Base-by-base conservation (phyloP, 345 rosid species). In the Odontarrhena argentea region DNA sequence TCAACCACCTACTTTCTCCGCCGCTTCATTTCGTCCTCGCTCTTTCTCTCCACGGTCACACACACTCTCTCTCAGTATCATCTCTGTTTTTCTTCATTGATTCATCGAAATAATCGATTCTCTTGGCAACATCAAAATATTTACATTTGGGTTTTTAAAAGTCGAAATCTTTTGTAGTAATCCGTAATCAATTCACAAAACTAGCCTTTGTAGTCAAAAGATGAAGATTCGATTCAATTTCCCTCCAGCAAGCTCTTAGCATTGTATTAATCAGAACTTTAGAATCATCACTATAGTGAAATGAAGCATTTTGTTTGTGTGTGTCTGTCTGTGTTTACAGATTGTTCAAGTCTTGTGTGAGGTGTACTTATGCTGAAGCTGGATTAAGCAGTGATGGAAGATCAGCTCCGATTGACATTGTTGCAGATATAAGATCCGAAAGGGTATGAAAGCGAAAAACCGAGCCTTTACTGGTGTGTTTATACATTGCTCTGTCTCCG, bases 341-440 rank as follows among this genome's bases (percentile, higher is more conserved):
- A 41, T 77, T 77, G 50, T 77, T 82, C 81, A 86, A 83, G 84
- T 79, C 78, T 58, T 70, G 73, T 56, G 77, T 93, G 37, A 86
- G 72, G 64, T 83, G 88, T 59, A 88, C 78, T 77, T 86, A 78
- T 73, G 84, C 87, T 4, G 92, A 69, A 54, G 77, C 83, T 37
- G 74, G 83, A 43, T 73, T 76, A 7, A 53, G 44, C 12, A 78
- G 79, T 53, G 97, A 79, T 24, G 74, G 76, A 7, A 60, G 63
- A 14, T 77, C 86, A 12, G 65, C 84, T 45, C 53, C 92, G 41
- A 93, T 88, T 70, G 98, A 93, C 71, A 81, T 89, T 74, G 91
- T 81, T 8, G 96, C 94, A 15, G 85, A 89, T 77, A 43, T 87
- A 7, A 87, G 76, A 80, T 74, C 91, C 12, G 96, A 87, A 75